phyloP scores from a whole-genome alignment of 2,329 filamentous ascomycete genomes.

The Colletotrichum karsti region DNA sequence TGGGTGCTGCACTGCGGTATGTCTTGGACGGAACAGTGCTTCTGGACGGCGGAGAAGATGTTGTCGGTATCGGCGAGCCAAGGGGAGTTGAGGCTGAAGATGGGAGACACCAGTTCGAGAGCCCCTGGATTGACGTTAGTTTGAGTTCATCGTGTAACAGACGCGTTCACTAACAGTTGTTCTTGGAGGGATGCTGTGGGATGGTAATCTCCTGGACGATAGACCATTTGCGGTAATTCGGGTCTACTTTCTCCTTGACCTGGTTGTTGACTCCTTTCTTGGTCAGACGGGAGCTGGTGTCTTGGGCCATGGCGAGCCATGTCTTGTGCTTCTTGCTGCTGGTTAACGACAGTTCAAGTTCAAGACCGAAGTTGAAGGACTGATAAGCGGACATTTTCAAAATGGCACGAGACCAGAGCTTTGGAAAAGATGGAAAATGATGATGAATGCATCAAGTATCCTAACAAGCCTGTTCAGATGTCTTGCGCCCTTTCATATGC shows the following conservation, averaged over 20 bases:
- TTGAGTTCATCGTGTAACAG: background rate
- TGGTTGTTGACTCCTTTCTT: slow-evolving; percentile 44
- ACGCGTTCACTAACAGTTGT: slow-evolving; percentile 36
- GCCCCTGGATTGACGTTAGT: slow-evolving; percentile 33
- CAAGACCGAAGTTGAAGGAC: slow-evolving; percentile 41
- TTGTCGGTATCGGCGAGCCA: slow-evolving; percentile 39
- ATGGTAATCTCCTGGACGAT: slow-evolving; percentile 47
- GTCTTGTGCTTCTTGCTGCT: slow-evolving; percentile 41
- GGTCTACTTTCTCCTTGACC: slow-evolving; percentile 39
- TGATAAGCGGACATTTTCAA: slow-evolving; percentile 4
- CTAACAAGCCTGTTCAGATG: background rate
- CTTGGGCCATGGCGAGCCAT: slow-evolving; percentile 44
- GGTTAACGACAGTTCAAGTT: slow-evolving; percentile 46
- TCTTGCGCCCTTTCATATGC: background rate
- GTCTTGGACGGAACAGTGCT: slow-evolving; percentile 33
- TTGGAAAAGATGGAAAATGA: background rate
- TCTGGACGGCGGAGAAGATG: slow-evolving; percentile 40
- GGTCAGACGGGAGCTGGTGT: slow-evolving; percentile 40
- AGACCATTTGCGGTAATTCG: slow-evolving; percentile 46
- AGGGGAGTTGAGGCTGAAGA: slow-evolving; percentile 36
- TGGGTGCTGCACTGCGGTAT: slow-evolving; percentile 45
- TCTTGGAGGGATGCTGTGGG: slow-evolving; percentile 39
- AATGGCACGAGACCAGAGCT: background rate
- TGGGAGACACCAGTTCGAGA: slow-evolving; percentile 46
- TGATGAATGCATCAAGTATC: background rate